A percentile compares a stretch with the other conserved stretches of the same genome.
Conservation (phyloP, 371 early-diverging fungal species). For the Mucor irregularis region DNA sequence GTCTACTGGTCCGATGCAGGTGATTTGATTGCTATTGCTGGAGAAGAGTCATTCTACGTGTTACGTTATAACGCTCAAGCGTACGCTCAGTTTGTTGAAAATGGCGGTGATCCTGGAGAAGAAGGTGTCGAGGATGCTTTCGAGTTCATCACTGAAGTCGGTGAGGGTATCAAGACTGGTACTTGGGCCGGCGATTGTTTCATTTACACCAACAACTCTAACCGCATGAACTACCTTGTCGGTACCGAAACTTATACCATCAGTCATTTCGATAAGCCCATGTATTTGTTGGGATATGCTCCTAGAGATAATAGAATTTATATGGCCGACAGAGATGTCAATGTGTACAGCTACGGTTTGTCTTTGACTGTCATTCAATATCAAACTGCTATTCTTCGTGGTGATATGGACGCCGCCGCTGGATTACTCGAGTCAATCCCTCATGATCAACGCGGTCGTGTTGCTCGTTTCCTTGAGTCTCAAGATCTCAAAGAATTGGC, state of each 20-base stretch:
- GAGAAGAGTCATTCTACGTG: conserved; percentile 92
- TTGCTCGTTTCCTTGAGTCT: conserved; percentile 94
- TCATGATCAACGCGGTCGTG: conserved; percentile 80
- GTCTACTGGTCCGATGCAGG: conserved; percentile 94
- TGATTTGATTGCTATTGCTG: conserved; percentile 89
- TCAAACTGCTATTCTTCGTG: conserved; percentile 93
- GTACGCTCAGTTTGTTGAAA: conserved; percentile 75
- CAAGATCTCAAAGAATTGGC: conserved; percentile 92
- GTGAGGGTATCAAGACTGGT: conserved; percentile 90
- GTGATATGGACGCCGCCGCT: conserved; percentile 83
- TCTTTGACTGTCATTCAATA: conserved; percentile 94
- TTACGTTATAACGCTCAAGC: conserved; percentile 89
- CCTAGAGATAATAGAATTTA: conserved; percentile 93
- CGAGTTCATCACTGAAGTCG: conserved; percentile 90
- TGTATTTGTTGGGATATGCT: conserved; percentile 93
- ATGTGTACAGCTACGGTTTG: conserved; percentile 86
- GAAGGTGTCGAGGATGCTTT: conserved; percentile 97
- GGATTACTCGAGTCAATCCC: conserved; percentile 83
- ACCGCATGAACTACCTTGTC: conserved; percentile 94
- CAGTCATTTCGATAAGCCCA: conserved; percentile 89
- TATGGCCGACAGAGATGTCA: conserved; percentile 91
- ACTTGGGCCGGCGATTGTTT: conserved; percentile 98
- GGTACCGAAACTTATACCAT: conserved; percentile 91
- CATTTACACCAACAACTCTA: conserved; percentile 88
- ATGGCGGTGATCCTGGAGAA: conserved; percentile 73